These are phyloP conservation scores for Solanum tacnaense DNA, from an alignment of 257 asterid genomes.

Conservation along the genomic window DNA sequence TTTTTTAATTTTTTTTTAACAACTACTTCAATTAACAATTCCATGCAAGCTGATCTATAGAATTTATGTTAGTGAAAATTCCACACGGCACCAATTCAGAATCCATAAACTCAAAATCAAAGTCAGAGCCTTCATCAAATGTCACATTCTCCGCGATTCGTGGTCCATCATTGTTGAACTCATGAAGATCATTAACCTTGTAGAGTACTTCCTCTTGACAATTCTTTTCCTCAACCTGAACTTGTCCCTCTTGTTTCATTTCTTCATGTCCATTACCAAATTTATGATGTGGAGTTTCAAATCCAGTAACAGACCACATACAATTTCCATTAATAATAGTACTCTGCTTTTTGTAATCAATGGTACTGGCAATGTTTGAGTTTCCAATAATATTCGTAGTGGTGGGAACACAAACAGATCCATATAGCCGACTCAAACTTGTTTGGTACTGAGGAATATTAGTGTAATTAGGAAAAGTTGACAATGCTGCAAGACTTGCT, in stretches of 20 bases:
- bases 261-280: slow-evolving; percentile 3
- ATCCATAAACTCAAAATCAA: slow-evolving; percentile 52
- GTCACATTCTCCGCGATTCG: slow-evolving; percentile 3
- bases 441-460: background rate
- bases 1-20: background rate
- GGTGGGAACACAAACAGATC: background rate
- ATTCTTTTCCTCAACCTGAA: slow-evolving; percentile 1
- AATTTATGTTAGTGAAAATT: slow-evolving; percentile 20
- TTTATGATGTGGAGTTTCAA: background rate
- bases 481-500: slow-evolving; percentile 1
- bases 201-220: slow-evolving; percentile 7
- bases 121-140: slow-evolving; percentile 28
- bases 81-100: slow-evolving; percentile 36
- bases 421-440: background rate
- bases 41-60: slow-evolving; percentile 62
- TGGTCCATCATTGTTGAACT: slow-evolving; percentile 1
- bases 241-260: background rate
- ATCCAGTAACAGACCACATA: slow-evolving; percentile 13
- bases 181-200: background rate
- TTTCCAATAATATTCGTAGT: background rate
- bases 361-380: background rate
- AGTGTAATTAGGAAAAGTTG: background rate
- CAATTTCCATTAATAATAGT: slow-evolving; percentile 12
- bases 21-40: slow-evolving; percentile 15
- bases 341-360: slow-evolving; percentile 17